Conservation (phyloP, 2,329 filamentous ascomycete species). For the Pseudopithomyces maydicus region DNA sequence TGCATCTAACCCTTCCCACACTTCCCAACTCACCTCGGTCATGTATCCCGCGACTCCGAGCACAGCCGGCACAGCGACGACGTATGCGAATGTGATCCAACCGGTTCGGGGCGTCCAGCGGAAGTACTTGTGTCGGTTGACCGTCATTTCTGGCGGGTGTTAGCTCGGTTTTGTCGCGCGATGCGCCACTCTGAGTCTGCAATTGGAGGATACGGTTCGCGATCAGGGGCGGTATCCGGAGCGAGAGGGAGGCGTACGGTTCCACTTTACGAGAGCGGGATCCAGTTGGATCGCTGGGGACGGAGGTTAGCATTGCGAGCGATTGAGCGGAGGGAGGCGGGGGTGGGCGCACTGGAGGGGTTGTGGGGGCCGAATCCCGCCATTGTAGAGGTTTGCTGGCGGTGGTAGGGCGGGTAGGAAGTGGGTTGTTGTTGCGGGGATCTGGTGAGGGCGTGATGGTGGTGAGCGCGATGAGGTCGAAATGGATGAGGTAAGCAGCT, state of each 20-base stretch:
- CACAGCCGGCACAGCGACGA: conserved; percentile 71
- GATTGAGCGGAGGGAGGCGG: background rate
- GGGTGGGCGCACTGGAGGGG: conserved; percentile 22
- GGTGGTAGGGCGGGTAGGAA: background rate
- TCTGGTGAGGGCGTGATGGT: conserved; percentile 15
- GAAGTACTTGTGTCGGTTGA: conserved; percentile 92
- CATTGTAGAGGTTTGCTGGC: conserved; percentile 27
- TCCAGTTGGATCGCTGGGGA: conserved; percentile 56
- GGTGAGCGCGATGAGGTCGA: conserved; percentile 3
- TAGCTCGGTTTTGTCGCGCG: conserved; percentile 7
- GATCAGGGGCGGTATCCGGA: background rate
- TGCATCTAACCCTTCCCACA: background rate
- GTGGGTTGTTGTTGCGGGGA: conserved; percentile 15
- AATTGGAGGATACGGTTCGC: background rate
- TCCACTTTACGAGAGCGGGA: conserved; percentile 63
- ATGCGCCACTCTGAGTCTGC: background rate
- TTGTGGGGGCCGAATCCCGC: conserved; percentile 29
- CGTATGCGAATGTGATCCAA: conserved; percentile 77
- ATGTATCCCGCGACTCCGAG: conserved; percentile 75
- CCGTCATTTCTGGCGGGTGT: conserved; percentile 70
- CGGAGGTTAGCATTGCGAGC: conserved; percentile 29
- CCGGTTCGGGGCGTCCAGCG: conserved; percentile 87
- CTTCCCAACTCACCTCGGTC: conserved; percentile 74
- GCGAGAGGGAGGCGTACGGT: conserved; percentile 49
- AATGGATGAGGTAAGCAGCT: conserved; percentile 7